Evolutionary conservation across 2,329 filamentous ascomycete species (phyloP), one percentile per base, ranked within the genome.

Genomic region (Aspergillus jensenii): DNA sequence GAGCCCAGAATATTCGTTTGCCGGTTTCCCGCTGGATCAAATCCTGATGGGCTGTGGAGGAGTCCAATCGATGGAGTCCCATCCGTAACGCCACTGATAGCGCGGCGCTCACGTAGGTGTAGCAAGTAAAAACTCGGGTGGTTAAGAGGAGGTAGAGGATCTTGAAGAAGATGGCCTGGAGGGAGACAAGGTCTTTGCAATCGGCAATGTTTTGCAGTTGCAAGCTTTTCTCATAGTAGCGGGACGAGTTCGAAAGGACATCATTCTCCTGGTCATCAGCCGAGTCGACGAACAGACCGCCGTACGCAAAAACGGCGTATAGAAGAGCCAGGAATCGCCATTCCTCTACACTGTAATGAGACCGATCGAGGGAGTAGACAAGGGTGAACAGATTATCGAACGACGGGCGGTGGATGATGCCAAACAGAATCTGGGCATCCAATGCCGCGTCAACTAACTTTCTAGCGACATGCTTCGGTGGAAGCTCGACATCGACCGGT

Each of bases 101-200:
- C 8, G 58, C 48, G 2, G 59, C 50, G 15, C 40, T 57, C 4
- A 62, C 46, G n/a, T 48, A 56, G 17, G 59, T 57, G 23, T 57
- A 62, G 25, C 54, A 52, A 5, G 54, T 45, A 2, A 45, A 52
- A 11, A 55, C n/a, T 11, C 59, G 43, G 12, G 47, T 49, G 1
- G 57, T 57, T 5, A 45, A 50, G 9, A 59, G 12, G 7, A 59
- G 47, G 33, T 55, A 57, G 2, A 62, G n/a, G 25, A 59, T 57
- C 59, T 59, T 57, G 37, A 56, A 62, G 12, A 62, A 54, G 19
- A 62, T 62, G 8, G 59, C 47, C 40, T 62, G 59, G 11, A 62
- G 37, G 2, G 51, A 56, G 11, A 56, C 40, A 14, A 59, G 33
- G 43, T 62, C 55, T 14, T 40, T 48, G 40, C 59, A 62, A 17